Evolutionary conservation across 2,329 filamentous ascomycete genomes (phyloP).

Genomic region (Diaporthe aspalathi): DNA sequence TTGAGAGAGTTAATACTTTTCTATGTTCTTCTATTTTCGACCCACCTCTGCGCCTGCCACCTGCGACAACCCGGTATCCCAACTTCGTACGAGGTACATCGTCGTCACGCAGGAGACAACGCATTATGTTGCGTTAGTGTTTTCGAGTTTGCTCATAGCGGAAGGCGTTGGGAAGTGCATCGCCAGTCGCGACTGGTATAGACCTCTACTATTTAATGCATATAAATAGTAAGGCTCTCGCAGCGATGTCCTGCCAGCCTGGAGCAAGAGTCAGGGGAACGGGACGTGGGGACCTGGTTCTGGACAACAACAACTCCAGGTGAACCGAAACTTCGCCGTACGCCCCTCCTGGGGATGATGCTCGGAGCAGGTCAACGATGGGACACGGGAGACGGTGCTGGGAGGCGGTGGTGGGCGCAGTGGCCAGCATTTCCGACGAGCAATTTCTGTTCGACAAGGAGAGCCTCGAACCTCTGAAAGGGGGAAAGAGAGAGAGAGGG

Average conservation of each 20-base stretch:
- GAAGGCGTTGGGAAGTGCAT: slow-evolving; percentile 61
- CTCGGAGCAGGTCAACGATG: not conserved
- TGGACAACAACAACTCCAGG: slow-evolving; percentile 7
- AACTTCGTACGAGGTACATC: slow-evolving; percentile 42
- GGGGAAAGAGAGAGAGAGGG: not conserved
- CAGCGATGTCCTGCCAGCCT: slow-evolving; percentile 39
- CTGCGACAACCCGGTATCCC: slow-evolving; percentile 31
- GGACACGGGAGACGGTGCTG: slow-evolving; percentile 9
- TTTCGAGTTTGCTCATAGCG: slow-evolving; percentile 57
- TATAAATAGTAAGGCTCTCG: slow-evolving; percentile 40
- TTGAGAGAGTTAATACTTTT: slow-evolving; percentile 57
- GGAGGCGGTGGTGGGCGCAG: not conserved
- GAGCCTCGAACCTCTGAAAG: not conserved
- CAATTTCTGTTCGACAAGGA: slow-evolving; percentile 1
- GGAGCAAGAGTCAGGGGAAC: slow-evolving; percentile 29
- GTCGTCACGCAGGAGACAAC: slow-evolving; percentile 33
- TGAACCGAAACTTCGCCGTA: not conserved
- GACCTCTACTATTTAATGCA: slow-evolving; percentile 52
- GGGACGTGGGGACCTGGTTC: not conserved
- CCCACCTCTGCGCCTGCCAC: slow-evolving; percentile 29
- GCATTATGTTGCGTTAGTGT: slow-evolving; percentile 38
- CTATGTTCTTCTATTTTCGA: slow-evolving; percentile 45
- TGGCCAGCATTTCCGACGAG: not conserved
- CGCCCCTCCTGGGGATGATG: slow-evolving; percentile 21
- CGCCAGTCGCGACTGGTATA: slow-evolving; percentile 39